Percentiles rank a stretch among this genome's conserved stretches.
These are phyloP conservation scores for Entelexis sorbosivorans DNA, from an alignment of 1,139 yeast species.

Conservation along the genomic window DNA sequence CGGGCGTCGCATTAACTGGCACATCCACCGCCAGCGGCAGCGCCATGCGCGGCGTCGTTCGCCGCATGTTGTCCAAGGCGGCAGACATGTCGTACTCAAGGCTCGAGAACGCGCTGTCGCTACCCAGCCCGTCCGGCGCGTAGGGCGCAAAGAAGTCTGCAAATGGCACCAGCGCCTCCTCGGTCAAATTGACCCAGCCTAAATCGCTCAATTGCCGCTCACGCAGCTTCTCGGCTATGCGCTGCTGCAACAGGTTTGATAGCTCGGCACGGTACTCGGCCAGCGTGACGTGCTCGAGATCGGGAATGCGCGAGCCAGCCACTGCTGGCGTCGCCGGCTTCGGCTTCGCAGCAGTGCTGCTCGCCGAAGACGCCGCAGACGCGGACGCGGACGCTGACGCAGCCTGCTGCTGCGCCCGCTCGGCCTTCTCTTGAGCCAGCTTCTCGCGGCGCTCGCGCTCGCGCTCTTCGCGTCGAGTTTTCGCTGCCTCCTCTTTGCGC, in stretches of 20 bases:
- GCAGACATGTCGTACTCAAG: neutral
- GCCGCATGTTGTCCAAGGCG: neutral
- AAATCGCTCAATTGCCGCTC: constrained; percentile 52
- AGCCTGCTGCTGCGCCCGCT: constrained; percentile 17
- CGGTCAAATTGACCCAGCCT: constrained; percentile 74
- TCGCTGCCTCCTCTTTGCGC: constrained; percentile 37
- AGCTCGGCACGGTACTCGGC: constrained; percentile 65
- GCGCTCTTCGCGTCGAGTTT: constrained; percentile 16
- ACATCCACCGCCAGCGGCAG: constrained; percentile 4
- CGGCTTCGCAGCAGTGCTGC: constrained; percentile 19
- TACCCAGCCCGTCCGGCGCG: constrained; percentile 20
- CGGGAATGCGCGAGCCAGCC: constrained; percentile 88
- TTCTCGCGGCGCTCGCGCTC: constrained; percentile 19
- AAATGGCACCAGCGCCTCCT: constrained; percentile 82
- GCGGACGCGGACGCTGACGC: constrained; percentile 6
- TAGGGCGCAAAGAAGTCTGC: constrained; percentile 46
- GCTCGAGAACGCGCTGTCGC: neutral
- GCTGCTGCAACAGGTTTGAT: constrained; percentile 65
- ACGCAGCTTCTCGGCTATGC: constrained; percentile 71
- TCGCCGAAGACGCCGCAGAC: constrained; percentile 16
- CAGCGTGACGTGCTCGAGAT: constrained; percentile 76
- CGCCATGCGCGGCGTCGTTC: neutral
- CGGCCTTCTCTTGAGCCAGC: constrained; percentile 19
- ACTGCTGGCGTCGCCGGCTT: constrained; percentile 49
- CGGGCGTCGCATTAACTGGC: constrained; percentile 7